Conservation (phyloP, 495 filamentous ascomycete genomes). For the Hypoxylon rickii region DNA sequence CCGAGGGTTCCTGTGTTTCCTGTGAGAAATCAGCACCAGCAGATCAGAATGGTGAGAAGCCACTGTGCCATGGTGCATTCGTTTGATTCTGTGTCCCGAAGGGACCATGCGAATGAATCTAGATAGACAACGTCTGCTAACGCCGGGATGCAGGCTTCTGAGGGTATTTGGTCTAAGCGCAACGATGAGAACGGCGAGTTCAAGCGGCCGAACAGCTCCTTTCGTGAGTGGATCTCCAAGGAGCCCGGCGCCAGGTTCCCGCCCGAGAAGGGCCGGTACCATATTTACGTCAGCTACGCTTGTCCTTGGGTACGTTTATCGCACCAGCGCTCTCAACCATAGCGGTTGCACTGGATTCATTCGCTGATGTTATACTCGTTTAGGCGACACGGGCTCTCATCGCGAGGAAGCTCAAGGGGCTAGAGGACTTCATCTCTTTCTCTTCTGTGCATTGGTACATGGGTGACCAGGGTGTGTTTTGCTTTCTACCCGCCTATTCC, state of each 20-base stretch:
- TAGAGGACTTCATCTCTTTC: slow-evolving; percentile 72
- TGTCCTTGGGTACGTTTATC: slow-evolving; percentile 71
- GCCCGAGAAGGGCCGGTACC: slow-evolving; percentile 75
- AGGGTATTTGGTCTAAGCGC: slow-evolving; percentile 83
- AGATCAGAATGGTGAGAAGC: slow-evolving; percentile 24
- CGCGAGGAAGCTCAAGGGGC: slow-evolving; percentile 76
- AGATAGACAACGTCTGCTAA: background rate
- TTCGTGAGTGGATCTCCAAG: slow-evolving; percentile 71
- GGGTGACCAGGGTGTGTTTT: slow-evolving; percentile 49
- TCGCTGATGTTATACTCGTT: background rate
- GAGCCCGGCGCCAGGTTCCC: slow-evolving; percentile 66
- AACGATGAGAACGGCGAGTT: slow-evolving; percentile 83
- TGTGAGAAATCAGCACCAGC: slow-evolving; percentile 1
- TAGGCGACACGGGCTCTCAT: slow-evolving; percentile 75
- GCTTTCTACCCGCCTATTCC: background rate
- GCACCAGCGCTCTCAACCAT: background rate
- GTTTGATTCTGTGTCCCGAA: background rate
- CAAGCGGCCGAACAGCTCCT: slow-evolving; percentile 75
- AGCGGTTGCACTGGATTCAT: background rate
- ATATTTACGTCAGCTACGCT: slow-evolving; percentile 73
- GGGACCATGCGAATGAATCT: background rate
- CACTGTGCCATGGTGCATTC: background rate
- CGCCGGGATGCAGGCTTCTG: slow-evolving; percentile 31
- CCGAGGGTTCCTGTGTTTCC: too few relatives aligned
- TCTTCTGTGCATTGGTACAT: slow-evolving; percentile 72